Evolutionary conservation across 139 green algal genomes (phyloP).

Genomic region (Desmodesmus armatus): DNA sequence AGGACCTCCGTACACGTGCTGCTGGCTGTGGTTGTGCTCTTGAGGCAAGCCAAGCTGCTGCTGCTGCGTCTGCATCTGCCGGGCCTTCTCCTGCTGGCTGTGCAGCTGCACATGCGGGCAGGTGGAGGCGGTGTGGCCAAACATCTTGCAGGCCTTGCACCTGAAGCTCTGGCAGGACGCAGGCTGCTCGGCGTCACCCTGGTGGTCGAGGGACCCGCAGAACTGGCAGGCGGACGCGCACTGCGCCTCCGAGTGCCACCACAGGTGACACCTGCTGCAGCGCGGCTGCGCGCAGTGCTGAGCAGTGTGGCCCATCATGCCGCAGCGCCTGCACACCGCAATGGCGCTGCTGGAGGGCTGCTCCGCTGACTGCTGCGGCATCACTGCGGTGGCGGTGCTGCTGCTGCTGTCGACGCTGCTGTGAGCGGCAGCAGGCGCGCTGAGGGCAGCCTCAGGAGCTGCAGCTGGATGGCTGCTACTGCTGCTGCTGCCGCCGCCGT

Average conservation of each 20-base stretch:
- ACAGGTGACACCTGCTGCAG: slow-evolving; percentile 33
- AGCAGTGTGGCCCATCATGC: slow-evolving; percentile 28
- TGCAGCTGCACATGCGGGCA: slow-evolving; percentile 40
- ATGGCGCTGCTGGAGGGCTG: slow-evolving; percentile 7
- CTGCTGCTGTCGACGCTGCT: background rate
- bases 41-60: background rate
- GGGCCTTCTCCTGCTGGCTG: slow-evolving; percentile 3
- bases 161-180: slow-evolving; percentile 37
- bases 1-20: background rate
- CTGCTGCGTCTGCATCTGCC: slow-evolving; percentile 21
- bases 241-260: slow-evolving; percentile 39
- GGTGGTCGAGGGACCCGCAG: slow-evolving; percentile 32
- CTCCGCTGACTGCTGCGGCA: background rate
- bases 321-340: slow-evolving; percentile 33
- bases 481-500: background rate
- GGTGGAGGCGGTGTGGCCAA: slow-evolving; percentile 30
- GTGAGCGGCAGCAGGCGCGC: background rate
- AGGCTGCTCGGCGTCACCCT: slow-evolving; percentile 35
- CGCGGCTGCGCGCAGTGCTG: slow-evolving; percentile 17
- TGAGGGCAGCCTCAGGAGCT: too few species aligned
- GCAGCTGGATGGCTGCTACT: slow-evolving; percentile 9
- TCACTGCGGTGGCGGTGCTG: too few species aligned
- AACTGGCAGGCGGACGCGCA: slow-evolving; percentile 28
- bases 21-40: background rate
- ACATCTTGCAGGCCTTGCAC: slow-evolving; percentile 45